Evolutionary conservation across 306 rosid genomes (phyloP).

Genomic region (Abrus precatorius): DNA sequence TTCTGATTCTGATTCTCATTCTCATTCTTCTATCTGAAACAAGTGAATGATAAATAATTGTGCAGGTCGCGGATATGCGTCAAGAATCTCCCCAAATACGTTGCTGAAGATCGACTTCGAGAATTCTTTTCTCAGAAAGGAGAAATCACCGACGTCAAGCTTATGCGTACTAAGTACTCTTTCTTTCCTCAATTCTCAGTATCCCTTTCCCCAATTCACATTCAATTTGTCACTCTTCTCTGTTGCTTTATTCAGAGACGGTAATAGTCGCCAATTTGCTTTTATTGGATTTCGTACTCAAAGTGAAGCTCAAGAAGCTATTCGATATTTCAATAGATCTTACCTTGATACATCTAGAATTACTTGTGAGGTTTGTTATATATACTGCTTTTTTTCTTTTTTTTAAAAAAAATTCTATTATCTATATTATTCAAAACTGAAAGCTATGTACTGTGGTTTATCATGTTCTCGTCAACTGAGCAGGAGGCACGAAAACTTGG

Average conservation of each 20-base stretch:
- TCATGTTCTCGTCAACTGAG: neutral
- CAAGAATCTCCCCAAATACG: constrained; percentile 79
- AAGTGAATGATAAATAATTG: constrained; percentile 27
- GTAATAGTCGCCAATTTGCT: constrained; percentile 81
- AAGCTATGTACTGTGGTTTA: neutral
- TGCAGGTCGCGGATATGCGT: constrained; percentile 89
- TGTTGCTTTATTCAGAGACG: constrained; percentile 62
- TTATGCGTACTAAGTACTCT: constrained; percentile 77
- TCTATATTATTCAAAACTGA: neutral
- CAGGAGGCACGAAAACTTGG: constrained; percentile 82
- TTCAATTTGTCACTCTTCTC: neutral
- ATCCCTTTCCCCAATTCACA: neutral
- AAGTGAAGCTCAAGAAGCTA: constrained; percentile 76
- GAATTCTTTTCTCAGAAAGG: constrained; percentile 80
- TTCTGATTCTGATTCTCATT: neutral
- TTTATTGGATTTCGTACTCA: constrained; percentile 82
- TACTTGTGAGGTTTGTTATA: constrained; percentile 74
- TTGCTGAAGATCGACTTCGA: constrained; percentile 65
- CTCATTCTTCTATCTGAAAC: neutral
- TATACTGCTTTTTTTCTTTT: constrained; percentile 4
- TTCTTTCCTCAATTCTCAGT: constrained; percentile 29
- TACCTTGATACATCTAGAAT: constrained; percentile 68
- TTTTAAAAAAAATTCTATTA: neutral
- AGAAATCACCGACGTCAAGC: constrained; percentile 84
- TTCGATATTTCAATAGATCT: constrained; percentile 69